A percentile compares a stretch with the other conserved stretches of the same genome.
These are phyloP conservation scores for Penicillium herquei DNA, from an alignment of 495 filamentous ascomycete species.

Conservation along the genomic window DNA sequence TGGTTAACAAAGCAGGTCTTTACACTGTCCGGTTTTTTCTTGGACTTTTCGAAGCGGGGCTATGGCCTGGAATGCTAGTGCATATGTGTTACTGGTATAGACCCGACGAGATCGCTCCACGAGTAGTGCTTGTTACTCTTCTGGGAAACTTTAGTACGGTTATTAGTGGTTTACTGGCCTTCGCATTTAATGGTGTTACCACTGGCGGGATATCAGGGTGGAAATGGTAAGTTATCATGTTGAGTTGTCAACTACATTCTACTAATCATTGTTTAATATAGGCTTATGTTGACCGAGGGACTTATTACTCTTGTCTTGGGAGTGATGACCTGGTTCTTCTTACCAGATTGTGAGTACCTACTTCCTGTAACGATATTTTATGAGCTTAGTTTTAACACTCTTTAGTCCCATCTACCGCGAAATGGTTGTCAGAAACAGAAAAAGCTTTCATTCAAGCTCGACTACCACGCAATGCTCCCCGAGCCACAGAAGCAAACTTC, in stretches of 20 bases:
- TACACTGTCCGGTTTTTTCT: constrained; percentile 37
- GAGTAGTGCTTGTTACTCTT: constrained; percentile 19
- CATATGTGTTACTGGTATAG: constrained; percentile 46
- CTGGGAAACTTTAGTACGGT: constrained; percentile 30
- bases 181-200: constrained; percentile 33
- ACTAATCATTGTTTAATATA: background rate
- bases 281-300: constrained; percentile 39
- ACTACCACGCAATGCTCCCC: constrained; percentile 35
- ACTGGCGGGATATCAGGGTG: constrained; percentile 29
- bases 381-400: background rate
- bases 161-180: constrained; percentile 42
- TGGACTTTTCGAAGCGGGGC: constrained; percentile 38
- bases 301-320: constrained; percentile 36
- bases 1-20: constrained; percentile 32
- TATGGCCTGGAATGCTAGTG: constrained; percentile 40
- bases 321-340: constrained; percentile 30
- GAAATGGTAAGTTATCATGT: constrained; percentile 30
- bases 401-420: constrained; percentile 39
- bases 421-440: constrained; percentile 40
- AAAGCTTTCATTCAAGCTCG: constrained; percentile 43
- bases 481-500: constrained; percentile 38
- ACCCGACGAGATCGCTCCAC: constrained; percentile 41
- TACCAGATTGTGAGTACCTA: constrained; percentile 37
- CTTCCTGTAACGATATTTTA: background rate
- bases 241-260: too few relatives aligned